phyloP scores from a whole-genome alignment of 768 basidiomycete species.

The Galerina sulciceps region DNA sequence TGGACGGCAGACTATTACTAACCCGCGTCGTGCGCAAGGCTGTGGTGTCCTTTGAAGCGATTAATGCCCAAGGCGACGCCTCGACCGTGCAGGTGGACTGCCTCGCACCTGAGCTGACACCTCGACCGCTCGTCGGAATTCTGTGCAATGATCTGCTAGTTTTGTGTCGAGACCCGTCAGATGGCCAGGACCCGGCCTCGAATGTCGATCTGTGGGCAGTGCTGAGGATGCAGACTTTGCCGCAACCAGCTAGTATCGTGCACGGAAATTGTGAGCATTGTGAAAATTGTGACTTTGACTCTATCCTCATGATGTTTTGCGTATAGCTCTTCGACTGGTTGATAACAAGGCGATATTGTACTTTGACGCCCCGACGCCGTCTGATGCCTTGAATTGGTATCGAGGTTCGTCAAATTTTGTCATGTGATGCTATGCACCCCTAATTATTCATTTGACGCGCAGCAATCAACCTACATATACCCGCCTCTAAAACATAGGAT shows the following conservation, averaged over 20 bases:
- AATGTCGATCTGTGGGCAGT: slow-evolving; percentile 96
- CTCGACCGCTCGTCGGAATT: slow-evolving; percentile 77
- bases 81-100: slow-evolving; percentile 89
- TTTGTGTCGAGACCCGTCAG: slow-evolving; percentile 84
- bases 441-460: background rate
- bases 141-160: slow-evolving; percentile 94
- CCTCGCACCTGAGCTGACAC: slow-evolving; percentile 84
- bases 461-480: slow-evolving; percentile 92
- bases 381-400: slow-evolving; percentile 89
- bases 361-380: slow-evolving; percentile 83
- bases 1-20: slow-evolving; percentile 86
- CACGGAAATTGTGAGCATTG: slow-evolving; percentile 72
- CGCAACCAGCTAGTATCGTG: slow-evolving; percentile 88
- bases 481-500: slow-evolving; percentile 71
- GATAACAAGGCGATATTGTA: slow-evolving; percentile 93
- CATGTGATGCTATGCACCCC: background rate
- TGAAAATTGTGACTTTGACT: background rate
- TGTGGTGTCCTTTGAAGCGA: slow-evolving; percentile 78
- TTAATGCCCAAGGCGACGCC: slow-evolving; percentile 76
- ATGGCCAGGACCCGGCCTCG: slow-evolving; percentile 74
- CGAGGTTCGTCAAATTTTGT: slow-evolving; percentile 57
- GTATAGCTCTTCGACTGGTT: slow-evolving; percentile 80
- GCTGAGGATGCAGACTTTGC: slow-evolving; percentile 90
- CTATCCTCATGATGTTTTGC: slow-evolving; percentile 1
- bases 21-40: slow-evolving; percentile 92